phyloP scores from a whole-genome alignment of 768 basidiomycete species.

The Phanerochaete carnosa region DNA sequence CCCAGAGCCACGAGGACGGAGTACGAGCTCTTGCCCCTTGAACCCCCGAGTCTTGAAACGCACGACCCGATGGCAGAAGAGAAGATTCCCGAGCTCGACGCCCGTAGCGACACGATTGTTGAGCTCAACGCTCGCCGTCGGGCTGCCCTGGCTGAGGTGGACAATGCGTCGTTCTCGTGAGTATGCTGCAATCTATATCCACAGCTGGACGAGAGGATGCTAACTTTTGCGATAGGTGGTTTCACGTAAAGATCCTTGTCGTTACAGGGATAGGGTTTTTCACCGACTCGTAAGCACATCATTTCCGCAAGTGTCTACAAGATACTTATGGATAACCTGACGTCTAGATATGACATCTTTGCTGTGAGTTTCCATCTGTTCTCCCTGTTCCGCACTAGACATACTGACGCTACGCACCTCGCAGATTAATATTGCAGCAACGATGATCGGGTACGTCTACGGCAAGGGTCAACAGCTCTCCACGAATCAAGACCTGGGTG shows the following conservation, averaged over 20 bases:
- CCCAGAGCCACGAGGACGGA: too few relatives aligned
- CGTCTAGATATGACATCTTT: constrained; percentile 32
- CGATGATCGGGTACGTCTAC: constrained; percentile 45
- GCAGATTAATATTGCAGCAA: constrained; percentile 37
- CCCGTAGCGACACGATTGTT: neutral
- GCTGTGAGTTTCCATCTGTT: constrained; percentile 8
- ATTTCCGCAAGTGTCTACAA: neutral
- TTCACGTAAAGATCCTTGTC: constrained; percentile 44
- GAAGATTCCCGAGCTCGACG: too few relatives aligned
- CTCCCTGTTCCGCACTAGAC: neutral
- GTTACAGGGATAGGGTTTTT: constrained; percentile 32
- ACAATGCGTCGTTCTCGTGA: constrained; percentile 45
- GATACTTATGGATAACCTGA: neutral
- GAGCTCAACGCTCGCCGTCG: constrained; percentile 18
- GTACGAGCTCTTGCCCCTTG: too few relatives aligned
- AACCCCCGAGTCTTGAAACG: too few relatives aligned
- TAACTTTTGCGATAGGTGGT: constrained; percentile 31
- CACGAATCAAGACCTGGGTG: constrained; percentile 42
- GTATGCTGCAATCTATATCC: constrained; percentile 4
- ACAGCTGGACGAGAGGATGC: neutral
- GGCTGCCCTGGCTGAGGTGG: constrained; percentile 42
- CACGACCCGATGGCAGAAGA: too few relatives aligned
- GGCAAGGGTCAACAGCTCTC: constrained; percentile 28
- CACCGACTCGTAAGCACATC: constrained; percentile 24
- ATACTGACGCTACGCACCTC: neutral